Percentiles rank a stretch among this genome's conserved stretches.
These are phyloP conservation scores for Limonium bicolor DNA, from an alignment of 148 eudicot species.

Conservation along the genomic window DNA sequence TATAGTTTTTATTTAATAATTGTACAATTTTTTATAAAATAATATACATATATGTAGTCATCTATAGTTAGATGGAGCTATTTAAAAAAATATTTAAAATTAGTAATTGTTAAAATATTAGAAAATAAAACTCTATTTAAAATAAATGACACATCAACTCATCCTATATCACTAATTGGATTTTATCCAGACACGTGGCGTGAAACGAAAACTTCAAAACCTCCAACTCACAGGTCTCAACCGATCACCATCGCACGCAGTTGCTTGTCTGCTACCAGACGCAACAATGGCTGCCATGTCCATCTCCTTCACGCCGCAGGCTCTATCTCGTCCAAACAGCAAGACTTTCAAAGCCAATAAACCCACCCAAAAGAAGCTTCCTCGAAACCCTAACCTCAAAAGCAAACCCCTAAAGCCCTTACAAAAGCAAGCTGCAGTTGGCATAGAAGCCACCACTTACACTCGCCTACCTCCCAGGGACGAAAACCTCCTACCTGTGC, in stretches of 20 bases:
- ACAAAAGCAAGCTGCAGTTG: conserved; percentile 7
- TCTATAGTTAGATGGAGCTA: too few relatives aligned
- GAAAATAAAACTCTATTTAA: too few relatives aligned
- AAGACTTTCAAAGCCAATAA: neutral
- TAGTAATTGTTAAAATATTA: too few relatives aligned
- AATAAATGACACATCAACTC: too few relatives aligned
- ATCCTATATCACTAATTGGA: too few relatives aligned
- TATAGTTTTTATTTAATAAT: too few relatives aligned
- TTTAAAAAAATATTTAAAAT: too few relatives aligned
- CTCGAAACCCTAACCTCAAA: conserved; percentile 7
- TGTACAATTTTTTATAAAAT: too few relatives aligned
- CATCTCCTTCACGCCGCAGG: conserved; percentile 17
- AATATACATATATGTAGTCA: too few relatives aligned
- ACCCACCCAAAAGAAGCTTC: conserved; percentile 12
- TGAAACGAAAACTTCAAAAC: neutral
- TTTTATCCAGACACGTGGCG: conserved; percentile 8
- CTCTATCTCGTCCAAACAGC: conserved; percentile 22
- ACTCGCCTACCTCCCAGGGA: conserved; percentile 58
- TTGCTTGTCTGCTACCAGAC: too few relatives aligned
- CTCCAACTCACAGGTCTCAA: too few relatives aligned
- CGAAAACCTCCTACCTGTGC: conserved; percentile 13
- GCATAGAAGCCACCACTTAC: conserved; percentile 72
- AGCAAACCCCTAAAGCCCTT: neutral
- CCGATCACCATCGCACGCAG: too few relatives aligned
- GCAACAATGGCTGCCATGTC: conserved; percentile 21